A percentile compares a stretch with the other conserved stretches of the same genome.
Evolutionary conservation across 2,329 filamentous ascomycete genomes (phyloP).

Genomic region (Alternaria triticimaculans): DNA sequence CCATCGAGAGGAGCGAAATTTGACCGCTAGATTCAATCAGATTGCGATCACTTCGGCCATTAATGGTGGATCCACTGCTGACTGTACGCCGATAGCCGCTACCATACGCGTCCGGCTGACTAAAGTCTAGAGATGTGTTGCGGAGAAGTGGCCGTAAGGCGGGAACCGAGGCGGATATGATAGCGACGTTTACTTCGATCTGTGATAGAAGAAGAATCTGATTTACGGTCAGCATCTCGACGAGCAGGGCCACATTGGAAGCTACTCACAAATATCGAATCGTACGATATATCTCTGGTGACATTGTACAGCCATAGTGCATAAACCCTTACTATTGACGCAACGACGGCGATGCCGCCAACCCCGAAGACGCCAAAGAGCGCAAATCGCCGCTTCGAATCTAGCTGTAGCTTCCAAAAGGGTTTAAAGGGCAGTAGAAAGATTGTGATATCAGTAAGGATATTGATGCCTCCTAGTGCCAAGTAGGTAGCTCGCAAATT

Average conservation of each 20-base stretch:
- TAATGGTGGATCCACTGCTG: not conserved
- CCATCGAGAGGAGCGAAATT: not conserved
- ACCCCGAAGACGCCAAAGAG: constrained; percentile 19
- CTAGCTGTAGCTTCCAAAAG: constrained; percentile 1
- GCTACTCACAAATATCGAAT: constrained; percentile 20
- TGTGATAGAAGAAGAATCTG: constrained; percentile 47
- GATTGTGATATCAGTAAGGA: constrained; percentile 26
- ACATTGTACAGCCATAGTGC: constrained; percentile 27
- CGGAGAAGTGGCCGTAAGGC: constrained; percentile 47
- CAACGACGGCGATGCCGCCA: constrained; percentile 24
- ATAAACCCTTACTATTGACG: constrained; percentile 27
- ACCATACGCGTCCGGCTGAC: not conserved
- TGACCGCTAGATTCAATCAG: not conserved
- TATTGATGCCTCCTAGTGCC: constrained; percentile 22
- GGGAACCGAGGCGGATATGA: constrained; percentile 50
- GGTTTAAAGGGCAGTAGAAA: constrained; percentile 22
- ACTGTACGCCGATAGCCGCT: not conserved
- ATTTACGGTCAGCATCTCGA: not conserved
- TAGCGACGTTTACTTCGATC: constrained; percentile 51
- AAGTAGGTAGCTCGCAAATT: constrained; percentile 27
- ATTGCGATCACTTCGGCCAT: not conserved
- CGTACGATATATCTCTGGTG: constrained; percentile 23
- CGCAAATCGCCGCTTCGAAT: constrained; percentile 14
- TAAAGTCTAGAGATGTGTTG: not conserved
- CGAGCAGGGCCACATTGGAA: not conserved